Evolutionary conservation across 2,329 filamentous ascomycete genomes (phyloP).

Genomic region (Fonsecaea nubica): DNA sequence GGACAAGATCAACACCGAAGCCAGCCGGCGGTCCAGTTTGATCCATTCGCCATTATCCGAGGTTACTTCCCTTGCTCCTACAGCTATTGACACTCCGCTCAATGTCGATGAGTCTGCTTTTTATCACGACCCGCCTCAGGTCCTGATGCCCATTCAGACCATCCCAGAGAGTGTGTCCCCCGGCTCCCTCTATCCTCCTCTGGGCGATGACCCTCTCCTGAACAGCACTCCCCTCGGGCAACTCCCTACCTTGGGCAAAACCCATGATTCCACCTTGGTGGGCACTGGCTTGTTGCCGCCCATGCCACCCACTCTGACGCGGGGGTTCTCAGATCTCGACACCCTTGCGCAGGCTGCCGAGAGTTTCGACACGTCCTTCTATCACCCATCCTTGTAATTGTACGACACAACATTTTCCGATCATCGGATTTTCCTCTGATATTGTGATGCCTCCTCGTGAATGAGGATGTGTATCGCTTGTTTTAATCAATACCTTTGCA

Average conservation of each 20-base stretch:
- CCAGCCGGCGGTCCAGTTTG: slow-evolving; percentile 33
- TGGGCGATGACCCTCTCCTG: slow-evolving; percentile 36
- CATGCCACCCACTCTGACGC: slow-evolving; percentile 33
- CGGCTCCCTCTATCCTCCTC: slow-evolving; percentile 38
- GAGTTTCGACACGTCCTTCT: slow-evolving; percentile 39
- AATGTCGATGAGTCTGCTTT: slow-evolving; percentile 30
- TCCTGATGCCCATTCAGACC: slow-evolving; percentile 34
- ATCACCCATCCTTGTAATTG: slow-evolving; percentile 30
- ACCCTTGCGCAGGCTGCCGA: slow-evolving; percentile 41
- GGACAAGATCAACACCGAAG: slow-evolving; percentile 27
- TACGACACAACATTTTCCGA: not conserved
- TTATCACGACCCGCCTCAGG: slow-evolving; percentile 31
- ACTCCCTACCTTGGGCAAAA: slow-evolving; percentile 23
- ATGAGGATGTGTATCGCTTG: not conserved
- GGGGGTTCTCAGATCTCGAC: slow-evolving; percentile 41
- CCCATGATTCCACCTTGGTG: slow-evolving; percentile 4
- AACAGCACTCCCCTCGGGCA: slow-evolving; percentile 11
- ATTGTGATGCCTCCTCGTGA: not conserved
- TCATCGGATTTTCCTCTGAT: not conserved
- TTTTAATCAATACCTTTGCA: slow-evolving; percentile 18
- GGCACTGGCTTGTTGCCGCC: slow-evolving; percentile 14
- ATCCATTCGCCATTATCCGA: slow-evolving; percentile 39
- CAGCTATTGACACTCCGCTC: slow-evolving; percentile 35
- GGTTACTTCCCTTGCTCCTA: slow-evolving; percentile 36
- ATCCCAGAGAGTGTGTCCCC: slow-evolving; percentile 36